Conservation (phyloP, 2,329 filamentous ascomycete species). For the Monilinia aucupariae region DNA sequence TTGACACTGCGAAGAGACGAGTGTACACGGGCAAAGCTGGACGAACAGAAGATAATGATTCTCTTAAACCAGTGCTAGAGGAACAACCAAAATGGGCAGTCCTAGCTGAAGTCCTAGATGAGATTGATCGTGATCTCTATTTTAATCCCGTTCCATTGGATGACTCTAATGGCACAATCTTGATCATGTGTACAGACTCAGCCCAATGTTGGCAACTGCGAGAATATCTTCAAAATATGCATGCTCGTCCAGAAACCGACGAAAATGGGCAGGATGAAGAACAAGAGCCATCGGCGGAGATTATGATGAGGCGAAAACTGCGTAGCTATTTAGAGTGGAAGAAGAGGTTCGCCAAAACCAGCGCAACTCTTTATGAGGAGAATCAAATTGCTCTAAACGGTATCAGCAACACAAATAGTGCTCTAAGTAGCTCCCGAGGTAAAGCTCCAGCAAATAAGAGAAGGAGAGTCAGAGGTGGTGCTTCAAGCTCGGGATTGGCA, state of each 20-base stretch:
- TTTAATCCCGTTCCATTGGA: conserved; percentile 72
- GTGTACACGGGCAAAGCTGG: conserved; percentile 69
- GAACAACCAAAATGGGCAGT: conserved; percentile 92
- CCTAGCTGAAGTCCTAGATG: conserved; percentile 82
- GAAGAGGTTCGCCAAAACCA: conserved; percentile 79
- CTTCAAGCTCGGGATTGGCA: conserved; percentile 50
- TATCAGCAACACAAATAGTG: conserved; percentile 50
- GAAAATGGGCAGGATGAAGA: conserved; percentile 44
- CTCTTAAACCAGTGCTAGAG: conserved; percentile 74
- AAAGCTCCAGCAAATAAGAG: conserved; percentile 79
- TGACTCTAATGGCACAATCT: conserved; percentile 82
- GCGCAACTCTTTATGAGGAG: conserved; percentile 68
- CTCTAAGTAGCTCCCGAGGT: conserved; percentile 42
- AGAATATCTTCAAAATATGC: conserved; percentile 89
- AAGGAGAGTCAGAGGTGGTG: conserved; percentile 76
- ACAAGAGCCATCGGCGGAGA: conserved; percentile 65
- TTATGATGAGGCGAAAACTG: conserved; percentile 86
- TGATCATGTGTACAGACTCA: conserved; percentile 93
- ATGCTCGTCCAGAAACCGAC: conserved; percentile 51
- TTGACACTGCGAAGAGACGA: conserved; percentile 79
- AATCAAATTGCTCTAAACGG: conserved; percentile 72
- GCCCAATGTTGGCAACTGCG: conserved; percentile 81
- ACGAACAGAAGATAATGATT: conserved; percentile 30
- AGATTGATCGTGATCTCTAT: conserved; percentile 87
- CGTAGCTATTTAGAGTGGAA: conserved; percentile 90